Conservation (phyloP, 2,329 filamentous ascomycete genomes). For the Huntiella bhutanensis region DNA sequence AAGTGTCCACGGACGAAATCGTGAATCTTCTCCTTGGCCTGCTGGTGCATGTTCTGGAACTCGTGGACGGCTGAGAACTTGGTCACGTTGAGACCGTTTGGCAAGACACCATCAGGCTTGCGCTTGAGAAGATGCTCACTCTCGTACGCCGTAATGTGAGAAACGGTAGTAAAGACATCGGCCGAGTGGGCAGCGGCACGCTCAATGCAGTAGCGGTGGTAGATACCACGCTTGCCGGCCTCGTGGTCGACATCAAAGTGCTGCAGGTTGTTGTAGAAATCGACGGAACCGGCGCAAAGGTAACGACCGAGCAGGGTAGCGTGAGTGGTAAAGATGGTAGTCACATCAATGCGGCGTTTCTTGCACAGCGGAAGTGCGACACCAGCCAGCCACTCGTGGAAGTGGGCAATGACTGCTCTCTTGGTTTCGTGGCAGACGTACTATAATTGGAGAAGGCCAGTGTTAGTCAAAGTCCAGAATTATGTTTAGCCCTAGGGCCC, state of each 20-base stretch:
- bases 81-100: slow-evolving; percentile 93
- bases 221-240: slow-evolving; percentile 93
- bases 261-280: slow-evolving; percentile 98
- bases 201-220: slow-evolving; percentile 96
- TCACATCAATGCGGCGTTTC: slow-evolving; percentile 87
- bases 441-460: slow-evolving; percentile 24
- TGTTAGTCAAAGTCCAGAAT: no score
- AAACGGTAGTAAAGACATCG: slow-evolving; percentile 97
- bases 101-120: slow-evolving; percentile 89
- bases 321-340: slow-evolving; percentile 96
- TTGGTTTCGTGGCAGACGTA: slow-evolving; percentile 86
- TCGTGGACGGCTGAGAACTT: slow-evolving; percentile 98
- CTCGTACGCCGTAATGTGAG: slow-evolving; percentile 95
- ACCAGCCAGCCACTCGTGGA: slow-evolving; percentile 96
- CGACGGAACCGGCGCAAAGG: slow-evolving; percentile 88
- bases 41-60: slow-evolving; percentile 94
- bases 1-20: slow-evolving; percentile 97
- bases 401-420: slow-evolving; percentile 87
- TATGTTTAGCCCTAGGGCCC: no score
- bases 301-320: slow-evolving; percentile 82
- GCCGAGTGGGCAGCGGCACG: slow-evolving; percentile 76
- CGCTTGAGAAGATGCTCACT: slow-evolving; percentile 94
- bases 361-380: slow-evolving; percentile 82
- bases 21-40: slow-evolving; percentile 93
- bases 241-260: slow-evolving; percentile 93